Evolutionary conservation across 2,329 filamentous ascomycete genomes (phyloP).

Genomic region (Apiospora pterosperma): DNA sequence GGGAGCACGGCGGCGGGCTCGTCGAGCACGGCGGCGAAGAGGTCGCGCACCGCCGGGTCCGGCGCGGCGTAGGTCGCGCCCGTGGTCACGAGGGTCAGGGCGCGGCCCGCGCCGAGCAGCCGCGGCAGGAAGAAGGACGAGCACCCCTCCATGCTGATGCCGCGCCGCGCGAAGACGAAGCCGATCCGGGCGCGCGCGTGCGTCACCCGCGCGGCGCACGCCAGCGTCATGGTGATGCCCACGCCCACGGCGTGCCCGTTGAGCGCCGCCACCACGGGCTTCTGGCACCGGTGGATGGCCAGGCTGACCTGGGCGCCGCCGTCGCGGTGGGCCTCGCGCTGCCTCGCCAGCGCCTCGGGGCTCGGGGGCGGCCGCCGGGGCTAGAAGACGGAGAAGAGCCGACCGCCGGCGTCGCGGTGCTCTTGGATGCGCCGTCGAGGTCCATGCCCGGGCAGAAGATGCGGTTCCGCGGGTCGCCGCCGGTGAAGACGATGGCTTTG

Average conservation of each 20-base stretch:
- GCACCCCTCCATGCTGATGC: constrained; percentile 69
- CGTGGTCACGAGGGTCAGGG: constrained; percentile 64
- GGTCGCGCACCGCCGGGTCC: constrained; percentile 48
- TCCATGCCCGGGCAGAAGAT: constrained; percentile 60
- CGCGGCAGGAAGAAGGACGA: constrained; percentile 70
- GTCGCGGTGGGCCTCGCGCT: constrained; percentile 35
- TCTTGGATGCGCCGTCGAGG: constrained; percentile 33
- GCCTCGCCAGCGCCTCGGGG: constrained; percentile 3
- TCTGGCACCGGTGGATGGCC: constrained; percentile 53
- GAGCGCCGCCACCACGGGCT: constrained; percentile 56
- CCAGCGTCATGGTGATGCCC: constrained; percentile 59
- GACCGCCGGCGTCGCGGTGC: constrained; percentile 18
- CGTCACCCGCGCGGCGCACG: constrained; percentile 50
- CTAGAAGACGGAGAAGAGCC: constrained; percentile 1
- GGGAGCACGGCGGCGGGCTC: constrained; percentile 56
- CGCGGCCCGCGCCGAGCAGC: constrained; percentile 61
- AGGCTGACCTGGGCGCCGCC: constrained; percentile 51
- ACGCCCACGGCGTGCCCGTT: constrained; percentile 59
- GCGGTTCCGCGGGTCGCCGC: constrained; percentile 42
- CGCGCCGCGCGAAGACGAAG: constrained; percentile 70
- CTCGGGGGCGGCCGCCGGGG: constrained; percentile 4
- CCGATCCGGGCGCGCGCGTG: constrained; percentile 62
- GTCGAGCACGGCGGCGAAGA: constrained; percentile 66
- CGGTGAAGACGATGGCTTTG: constrained; percentile 51
- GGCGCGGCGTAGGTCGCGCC: constrained; percentile 55